Conservation (phyloP, 805 yeast species). For the Candida saitoana region DNA sequence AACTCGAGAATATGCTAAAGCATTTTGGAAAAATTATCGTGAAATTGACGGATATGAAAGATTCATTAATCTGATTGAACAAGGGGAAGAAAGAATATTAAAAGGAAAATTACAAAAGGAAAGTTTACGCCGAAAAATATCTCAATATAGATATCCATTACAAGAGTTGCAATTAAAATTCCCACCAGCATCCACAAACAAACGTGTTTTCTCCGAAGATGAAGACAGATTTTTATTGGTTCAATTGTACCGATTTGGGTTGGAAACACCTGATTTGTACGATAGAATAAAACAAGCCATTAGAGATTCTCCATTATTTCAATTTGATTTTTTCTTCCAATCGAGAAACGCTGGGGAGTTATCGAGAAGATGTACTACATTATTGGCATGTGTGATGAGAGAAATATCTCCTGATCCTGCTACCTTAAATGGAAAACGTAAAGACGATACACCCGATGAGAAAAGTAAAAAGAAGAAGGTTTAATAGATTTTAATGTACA, state of each 20-base stretch:
- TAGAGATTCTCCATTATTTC: conserved; percentile 68
- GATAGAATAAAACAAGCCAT: conserved; percentile 76
- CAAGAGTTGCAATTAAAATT: conserved; percentile 68
- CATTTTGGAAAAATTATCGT: conserved; percentile 74
- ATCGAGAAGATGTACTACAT: conserved; percentile 74
- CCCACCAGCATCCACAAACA: conserved; percentile 67
- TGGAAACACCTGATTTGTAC: conserved; percentile 73
- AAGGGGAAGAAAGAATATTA: conserved; percentile 80
- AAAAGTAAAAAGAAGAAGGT: conserved; percentile 9
- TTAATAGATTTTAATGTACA: too few relatives aligned
- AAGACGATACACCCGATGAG: conserved; percentile 13
- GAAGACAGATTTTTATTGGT: conserved; percentile 87
- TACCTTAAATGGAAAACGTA: conserved; percentile 8
- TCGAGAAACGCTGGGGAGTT: conserved; percentile 76
- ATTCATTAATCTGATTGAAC: conserved; percentile 73
- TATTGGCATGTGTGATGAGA: conserved; percentile 68
- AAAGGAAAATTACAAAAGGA: conserved; percentile 69
- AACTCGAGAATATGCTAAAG: conserved; percentile 68
- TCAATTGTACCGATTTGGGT: conserved; percentile 74
- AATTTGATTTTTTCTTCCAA: conserved; percentile 83
- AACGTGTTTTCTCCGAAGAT: conserved; percentile 70
- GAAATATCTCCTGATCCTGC: conserved; percentile 41
- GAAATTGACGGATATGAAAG: conserved; percentile 89
- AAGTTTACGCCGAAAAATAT: conserved; percentile 69
- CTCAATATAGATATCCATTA: conserved; percentile 69